Conservation (phyloP, 1,284 basidiomycete genomes). For the Apiotrichum sp. region DNA sequence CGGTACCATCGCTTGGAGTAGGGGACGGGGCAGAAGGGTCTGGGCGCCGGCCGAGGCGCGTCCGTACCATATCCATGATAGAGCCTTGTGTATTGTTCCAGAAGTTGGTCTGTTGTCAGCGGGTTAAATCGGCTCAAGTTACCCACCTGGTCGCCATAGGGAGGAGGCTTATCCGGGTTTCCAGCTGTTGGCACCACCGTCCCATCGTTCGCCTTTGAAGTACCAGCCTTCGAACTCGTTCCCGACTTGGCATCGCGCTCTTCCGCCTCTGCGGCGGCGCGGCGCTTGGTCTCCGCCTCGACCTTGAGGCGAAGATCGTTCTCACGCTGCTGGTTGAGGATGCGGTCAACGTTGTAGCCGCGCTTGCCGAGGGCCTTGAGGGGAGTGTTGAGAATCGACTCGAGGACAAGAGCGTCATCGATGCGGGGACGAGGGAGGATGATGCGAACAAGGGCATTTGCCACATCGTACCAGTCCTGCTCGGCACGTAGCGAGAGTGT, state of each 20-base stretch:
- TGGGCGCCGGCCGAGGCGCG: background rate
- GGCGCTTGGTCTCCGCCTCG: conserved; percentile 12
- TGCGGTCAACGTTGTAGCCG: conserved; percentile 67
- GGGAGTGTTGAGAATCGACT: conserved; percentile 74
- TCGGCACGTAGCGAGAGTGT: conserved; percentile 68
- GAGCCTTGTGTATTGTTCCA: background rate
- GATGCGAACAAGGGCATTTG: conserved; percentile 57
- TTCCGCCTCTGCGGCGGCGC: background rate
- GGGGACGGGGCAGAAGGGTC: background rate
- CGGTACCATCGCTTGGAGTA: background rate
- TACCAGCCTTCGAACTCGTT: no score
- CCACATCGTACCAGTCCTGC: conserved; percentile 76
- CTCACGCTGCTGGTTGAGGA: conserved; percentile 74
- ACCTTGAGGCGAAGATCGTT: conserved; percentile 59
- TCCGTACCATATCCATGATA: conserved; percentile 3
- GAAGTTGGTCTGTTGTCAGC: background rate
- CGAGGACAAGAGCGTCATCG: conserved; percentile 75
- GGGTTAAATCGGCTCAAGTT: no score
- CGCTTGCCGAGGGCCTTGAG: conserved; percentile 74
- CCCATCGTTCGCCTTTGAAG: background rate
- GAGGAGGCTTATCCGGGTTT: background rate
- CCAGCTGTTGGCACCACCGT: background rate
- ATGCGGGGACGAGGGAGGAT: conserved; percentile 68
- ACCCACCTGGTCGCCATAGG: background rate
- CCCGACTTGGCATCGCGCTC: background rate